Base-by-base conservation (phyloP, 805 yeast genomes). In the Peterozyma xylosa region DNA sequence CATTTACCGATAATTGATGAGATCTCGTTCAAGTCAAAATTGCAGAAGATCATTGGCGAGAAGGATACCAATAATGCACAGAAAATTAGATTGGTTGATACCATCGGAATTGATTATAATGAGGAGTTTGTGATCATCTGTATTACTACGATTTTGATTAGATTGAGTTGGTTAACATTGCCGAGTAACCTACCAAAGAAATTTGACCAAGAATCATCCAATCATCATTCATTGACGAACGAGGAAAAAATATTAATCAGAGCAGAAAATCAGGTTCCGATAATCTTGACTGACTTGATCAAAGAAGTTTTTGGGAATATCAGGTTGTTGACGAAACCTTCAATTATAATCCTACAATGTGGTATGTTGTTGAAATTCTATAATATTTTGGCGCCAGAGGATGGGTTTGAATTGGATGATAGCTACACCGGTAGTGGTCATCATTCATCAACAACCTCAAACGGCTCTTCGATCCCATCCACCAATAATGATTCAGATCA, bases 1-100 rank as follows among this genome's bases (percentile, higher is more conserved):
- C 80, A 74, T 45, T 66, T 82, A 52, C 90, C 93, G 2, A 78
- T 74, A 48, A 60, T 82, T 32, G 88, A 82, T 57, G 87, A 82
- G 55, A 62, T 52, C 42, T 64, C 65, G 9, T 76, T 78, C 55
- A 68, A 68, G 42, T 50, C 50, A 15, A 70, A 71, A 40, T 57
- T 78, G 14, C 50, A 61, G 1, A 54, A 67, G 18, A 69, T 79
- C 6, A 59, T 80, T 30, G 83, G 80, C 11, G 42, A 58, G 1
- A 49, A 53, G 15, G 62, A 59, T 21, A 67, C 66, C 40, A 47
- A 43, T 61, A 60, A 48, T 37, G 54, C 58, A 13, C 62, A 62
- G 38, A 56, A 56, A 42, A 57, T 63, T 16, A 52, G 49, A 33
- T 47, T 56, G n/a, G 30, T 49, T 9, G 45, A 42, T 1, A 51